Evolutionary conservation across 1,139 yeast genomes (phyloP).

Genomic region (Starmera stellimalicola): DNA sequence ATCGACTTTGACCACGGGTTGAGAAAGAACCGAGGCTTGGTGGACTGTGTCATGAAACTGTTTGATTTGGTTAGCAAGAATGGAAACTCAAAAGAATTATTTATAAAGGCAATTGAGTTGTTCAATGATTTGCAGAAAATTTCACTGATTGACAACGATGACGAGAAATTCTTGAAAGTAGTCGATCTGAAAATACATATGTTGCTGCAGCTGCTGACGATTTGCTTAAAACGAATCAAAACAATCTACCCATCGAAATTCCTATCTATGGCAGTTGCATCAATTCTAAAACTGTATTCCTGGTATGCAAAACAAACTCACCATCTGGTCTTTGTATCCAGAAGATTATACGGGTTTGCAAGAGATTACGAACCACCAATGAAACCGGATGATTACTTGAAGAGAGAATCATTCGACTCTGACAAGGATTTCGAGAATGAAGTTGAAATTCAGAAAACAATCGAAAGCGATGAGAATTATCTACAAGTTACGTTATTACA

Average conservation of each 20-base stretch:
- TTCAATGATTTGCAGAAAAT: slow-evolving; percentile 27
- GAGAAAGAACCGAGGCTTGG: slow-evolving; percentile 6
- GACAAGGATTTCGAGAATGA: no score
- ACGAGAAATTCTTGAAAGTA: slow-evolving; percentile 14
- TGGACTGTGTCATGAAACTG: slow-evolving; percentile 11
- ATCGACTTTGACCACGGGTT: slow-evolving; percentile 10
- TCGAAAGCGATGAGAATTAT: slow-evolving; percentile 43
- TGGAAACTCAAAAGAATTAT: slow-evolving; percentile 77
- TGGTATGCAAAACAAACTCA: slow-evolving; percentile 26
- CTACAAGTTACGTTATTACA: slow-evolving; percentile 34
- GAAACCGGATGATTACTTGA: slow-evolving; percentile 28
- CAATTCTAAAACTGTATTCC: slow-evolving; percentile 42
- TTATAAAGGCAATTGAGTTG: slow-evolving; percentile 60
- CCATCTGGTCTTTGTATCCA: slow-evolving; percentile 36
- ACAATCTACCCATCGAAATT: slow-evolving; percentile 73
- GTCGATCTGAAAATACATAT: slow-evolving; percentile 54
- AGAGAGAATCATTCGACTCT: slow-evolving; percentile 22
- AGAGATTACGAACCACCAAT: slow-evolving; percentile 53
- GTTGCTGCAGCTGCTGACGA: slow-evolving; percentile 48
- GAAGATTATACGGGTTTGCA: slow-evolving; percentile 55
- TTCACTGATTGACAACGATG: slow-evolving; percentile 3
- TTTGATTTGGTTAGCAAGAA: slow-evolving; percentile 34
- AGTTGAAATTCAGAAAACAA: slow-evolving; percentile 15
- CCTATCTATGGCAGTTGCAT: slow-evolving; percentile 52
- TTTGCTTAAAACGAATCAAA: slow-evolving; percentile 41